Evolutionary conservation across 768 basidiomycete species (phyloP).

Genomic region (Amanita jacksonii): DNA sequence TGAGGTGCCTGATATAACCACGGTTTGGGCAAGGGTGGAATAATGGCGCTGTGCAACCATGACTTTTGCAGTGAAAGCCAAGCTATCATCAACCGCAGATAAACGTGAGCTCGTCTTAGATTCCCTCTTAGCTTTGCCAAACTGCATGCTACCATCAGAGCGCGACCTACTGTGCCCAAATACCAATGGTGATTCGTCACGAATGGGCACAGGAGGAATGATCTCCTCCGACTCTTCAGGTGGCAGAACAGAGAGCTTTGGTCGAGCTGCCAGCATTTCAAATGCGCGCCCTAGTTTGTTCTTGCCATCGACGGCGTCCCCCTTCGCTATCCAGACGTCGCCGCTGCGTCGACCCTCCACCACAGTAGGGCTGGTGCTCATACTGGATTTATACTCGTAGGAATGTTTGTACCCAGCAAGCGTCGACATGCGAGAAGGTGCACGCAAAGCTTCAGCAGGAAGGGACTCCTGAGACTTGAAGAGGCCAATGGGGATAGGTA

Average conservation of each 20-base stretch:
- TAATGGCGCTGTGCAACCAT: constrained; percentile 71
- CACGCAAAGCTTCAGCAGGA: constrained; percentile 17
- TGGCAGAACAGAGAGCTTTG: constrained; percentile 62
- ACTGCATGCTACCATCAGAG: constrained; percentile 47
- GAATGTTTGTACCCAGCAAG: constrained; percentile 37
- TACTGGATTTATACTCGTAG: constrained; percentile 55
- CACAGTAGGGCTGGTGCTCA: constrained; percentile 52
- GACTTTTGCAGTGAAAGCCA: constrained; percentile 44
- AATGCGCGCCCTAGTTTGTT: constrained; percentile 50
- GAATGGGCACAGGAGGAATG: constrained; percentile 55
- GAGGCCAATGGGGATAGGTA: constrained; percentile 58
- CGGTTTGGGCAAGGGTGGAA: constrained; percentile 57
- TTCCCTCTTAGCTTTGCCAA: constrained; percentile 40
- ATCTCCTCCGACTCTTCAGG: constrained; percentile 35
- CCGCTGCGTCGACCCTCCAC: constrained; percentile 65
- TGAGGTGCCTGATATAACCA: constrained; percentile 39
- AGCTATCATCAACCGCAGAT: constrained; percentile 40
- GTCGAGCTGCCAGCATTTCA: constrained; percentile 51
- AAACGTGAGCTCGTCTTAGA: constrained; percentile 49
- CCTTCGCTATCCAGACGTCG: constrained; percentile 65
- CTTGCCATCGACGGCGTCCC: constrained; percentile 64
- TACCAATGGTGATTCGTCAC: constrained; percentile 35
- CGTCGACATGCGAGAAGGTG: constrained; percentile 30
- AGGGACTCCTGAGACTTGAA: constrained; percentile 30
- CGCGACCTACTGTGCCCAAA: constrained; percentile 42